Evolutionary conservation across 1,284 basidiomycete genomes (phyloP), one percentile per base, ranked within the genome.

Genomic region (Waitea zeae): DNA sequence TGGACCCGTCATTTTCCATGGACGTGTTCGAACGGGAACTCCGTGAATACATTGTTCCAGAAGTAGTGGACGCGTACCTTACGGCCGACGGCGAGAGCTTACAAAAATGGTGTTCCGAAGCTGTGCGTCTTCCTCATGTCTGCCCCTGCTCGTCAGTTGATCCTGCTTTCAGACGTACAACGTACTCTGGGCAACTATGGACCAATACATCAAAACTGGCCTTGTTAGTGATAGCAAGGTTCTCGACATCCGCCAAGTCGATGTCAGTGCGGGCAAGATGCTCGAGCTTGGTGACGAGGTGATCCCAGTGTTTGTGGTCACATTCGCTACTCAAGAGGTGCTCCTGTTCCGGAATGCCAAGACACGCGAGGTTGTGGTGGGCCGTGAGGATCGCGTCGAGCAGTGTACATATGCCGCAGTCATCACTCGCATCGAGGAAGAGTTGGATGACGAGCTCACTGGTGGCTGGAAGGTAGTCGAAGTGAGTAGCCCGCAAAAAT

Each of bases 401-500:
- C 79, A 90, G 48, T 95, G 89, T 49, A 75, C 75, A 22, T 99
- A 98, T 53, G 86, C 83, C 14, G 86, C 89, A 36, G 92, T 92
- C 2, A 57, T 99, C 40, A 96, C 90, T 4, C 69, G 92, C 30
- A 56, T 87, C 29, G 80, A 87, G 51, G 78, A 78, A 44, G 86
- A 93, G 49, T 58, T 93, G 36, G 75, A 77, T 30, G 84, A 97
- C 48, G 83, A 93, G 56, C 64, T 96, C 35, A 98, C 95, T 0
- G 88, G 88, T 33, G 95, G 95, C 7, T 99, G 95, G 95, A 97
- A 97, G 58, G 73, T 98, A 36, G 70, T 97, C 28, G 92, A 97
- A 74, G 84, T 90, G 27, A 27, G 30, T 18, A 24, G 12, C 20
- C 17, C 24, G 9, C 9, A n/a, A 28, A 5, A 14, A n/a, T 13